Evolutionary conservation across 495 filamentous ascomycete genomes (phyloP).

Genomic region (Hypoxylon trugodes): DNA sequence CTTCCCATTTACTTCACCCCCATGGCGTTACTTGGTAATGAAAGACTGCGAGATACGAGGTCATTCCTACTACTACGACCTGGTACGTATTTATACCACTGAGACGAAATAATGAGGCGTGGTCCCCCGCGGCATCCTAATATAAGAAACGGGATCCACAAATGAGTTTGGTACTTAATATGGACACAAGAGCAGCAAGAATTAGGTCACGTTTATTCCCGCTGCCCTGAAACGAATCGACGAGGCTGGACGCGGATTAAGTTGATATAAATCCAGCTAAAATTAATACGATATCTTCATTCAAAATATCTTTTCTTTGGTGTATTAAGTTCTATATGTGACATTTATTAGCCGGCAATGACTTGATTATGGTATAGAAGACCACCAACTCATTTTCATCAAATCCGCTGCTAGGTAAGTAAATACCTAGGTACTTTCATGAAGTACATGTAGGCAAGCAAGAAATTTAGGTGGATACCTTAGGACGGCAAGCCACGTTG

Average conservation of each 20-base stretch:
- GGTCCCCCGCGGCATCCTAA: slow-evolving; percentile 13
- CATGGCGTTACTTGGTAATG: slow-evolving; percentile 40
- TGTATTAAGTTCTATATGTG: slow-evolving; percentile 11
- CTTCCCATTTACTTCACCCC: slow-evolving; percentile 30
- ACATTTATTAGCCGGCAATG: slow-evolving; percentile 3
- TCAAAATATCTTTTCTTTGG: background rate
- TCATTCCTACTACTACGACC: slow-evolving; percentile 21
- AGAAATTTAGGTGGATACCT: background rate
- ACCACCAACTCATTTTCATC: no score
- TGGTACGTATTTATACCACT: slow-evolving; percentile 32
- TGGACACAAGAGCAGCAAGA: slow-evolving; percentile 20
- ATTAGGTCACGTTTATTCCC: slow-evolving; percentile 5
- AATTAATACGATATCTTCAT: slow-evolving; percentile 33
- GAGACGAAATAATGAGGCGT: slow-evolving; percentile 43
- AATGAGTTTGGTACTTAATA: slow-evolving; percentile 38
- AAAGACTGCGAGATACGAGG: slow-evolving; percentile 35
- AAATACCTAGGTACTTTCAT: no score
- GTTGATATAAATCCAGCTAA: slow-evolving; percentile 39
- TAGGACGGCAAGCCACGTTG: slow-evolving; percentile 28
- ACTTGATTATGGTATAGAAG: no score
- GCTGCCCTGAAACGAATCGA: slow-evolving; percentile 24
- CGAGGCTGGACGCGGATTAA: slow-evolving; percentile 32
- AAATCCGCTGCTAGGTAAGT: background rate
- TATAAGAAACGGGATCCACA: slow-evolving; percentile 14
- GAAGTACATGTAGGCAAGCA: background rate